A percentile compares a stretch with the other conserved stretches of the same genome.
Conservation (phyloP, 1,284 basidiomycete genomes). For the Flammula alnicola region DNA sequence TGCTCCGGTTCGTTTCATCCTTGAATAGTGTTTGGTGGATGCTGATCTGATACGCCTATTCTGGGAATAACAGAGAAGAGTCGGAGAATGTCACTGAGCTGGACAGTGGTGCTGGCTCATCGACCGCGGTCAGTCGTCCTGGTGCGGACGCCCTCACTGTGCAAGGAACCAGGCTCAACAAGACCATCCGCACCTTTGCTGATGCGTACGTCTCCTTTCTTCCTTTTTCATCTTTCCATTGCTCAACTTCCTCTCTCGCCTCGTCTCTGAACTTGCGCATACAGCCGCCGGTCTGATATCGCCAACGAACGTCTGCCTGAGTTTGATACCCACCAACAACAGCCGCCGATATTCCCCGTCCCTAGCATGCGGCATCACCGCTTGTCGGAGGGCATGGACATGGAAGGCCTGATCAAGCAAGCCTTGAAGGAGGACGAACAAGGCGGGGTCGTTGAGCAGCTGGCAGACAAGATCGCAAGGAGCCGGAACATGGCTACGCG, state of each 20-base stretch:
- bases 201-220: slow-evolving; percentile 75
- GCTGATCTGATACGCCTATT: too few species aligned
- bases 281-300: slow-evolving; percentile 86
- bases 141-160: slow-evolving; percentile 58
- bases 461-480: slow-evolving; percentile 65
- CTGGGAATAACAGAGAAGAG: slow-evolving; percentile 77
- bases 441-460: slow-evolving; percentile 54
- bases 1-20: slow-evolving; percentile 75
- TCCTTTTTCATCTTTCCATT: slow-evolving; percentile 8
- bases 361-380: slow-evolving; percentile 65
- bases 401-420: slow-evolving; percentile 86
- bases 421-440: slow-evolving; percentile 64
- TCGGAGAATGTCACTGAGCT: slow-evolving; percentile 94
- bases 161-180: slow-evolving; percentile 67
- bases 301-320: slow-evolving; percentile 91
- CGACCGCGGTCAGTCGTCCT: slow-evolving; percentile 20
- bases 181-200: slow-evolving; percentile 87
- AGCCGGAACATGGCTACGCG: slow-evolving; percentile 48
- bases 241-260: not conserved
- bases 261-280: not conserved
- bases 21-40: too few species aligned
- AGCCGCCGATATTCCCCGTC: slow-evolving; percentile 53
- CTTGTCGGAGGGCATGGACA: slow-evolving; percentile 61
- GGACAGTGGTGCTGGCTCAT: slow-evolving; percentile 36
- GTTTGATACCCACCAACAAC: slow-evolving; percentile 44